A percentile compares a stretch with the other conserved stretches of the same genome.
Evolutionary conservation across 1,284 basidiomycete species (phyloP).

Genomic region (Ustanciosporium gigantosporum): DNA sequence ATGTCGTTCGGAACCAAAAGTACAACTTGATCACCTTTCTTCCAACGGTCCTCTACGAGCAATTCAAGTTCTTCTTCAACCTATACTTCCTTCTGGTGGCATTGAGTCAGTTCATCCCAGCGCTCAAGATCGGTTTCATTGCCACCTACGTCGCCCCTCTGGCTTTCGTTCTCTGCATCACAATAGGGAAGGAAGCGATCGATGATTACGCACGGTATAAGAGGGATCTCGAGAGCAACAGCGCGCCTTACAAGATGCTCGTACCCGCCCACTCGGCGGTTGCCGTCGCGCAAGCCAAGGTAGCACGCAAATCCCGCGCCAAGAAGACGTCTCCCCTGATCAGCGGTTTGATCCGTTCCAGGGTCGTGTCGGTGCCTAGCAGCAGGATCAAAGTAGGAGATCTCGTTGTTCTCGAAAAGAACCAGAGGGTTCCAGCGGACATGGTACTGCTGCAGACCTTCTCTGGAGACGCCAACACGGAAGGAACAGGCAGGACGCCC

Average conservation of each 20-base stretch:
- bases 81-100: slow-evolving; percentile 97
- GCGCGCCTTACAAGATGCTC: slow-evolving; percentile 82
- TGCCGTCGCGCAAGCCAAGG: slow-evolving; percentile 16
- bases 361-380: slow-evolving; percentile 67
- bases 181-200: slow-evolving; percentile 97
- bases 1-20: slow-evolving; percentile 95
- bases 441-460: slow-evolving; percentile 84
- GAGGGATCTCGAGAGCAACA: slow-evolving; percentile 91
- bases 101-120: slow-evolving; percentile 91
- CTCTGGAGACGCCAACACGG: slow-evolving; percentile 41
- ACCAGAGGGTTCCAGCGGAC: slow-evolving; percentile 94
- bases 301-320: slow-evolving; percentile 18
- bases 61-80: slow-evolving; percentile 99
- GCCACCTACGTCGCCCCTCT: slow-evolving; percentile 94
- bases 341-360: slow-evolving; percentile 14
- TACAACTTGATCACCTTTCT: slow-evolving; percentile 94
- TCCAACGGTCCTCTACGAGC: slow-evolving; percentile 95
- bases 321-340: background rate
- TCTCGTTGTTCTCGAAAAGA: slow-evolving; percentile 89
- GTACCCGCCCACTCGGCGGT: slow-evolving; percentile 62
- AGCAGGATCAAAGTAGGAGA: slow-evolving; percentile 89
- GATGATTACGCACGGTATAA: slow-evolving; percentile 94
- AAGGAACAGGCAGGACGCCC: background rate
- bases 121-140: slow-evolving; percentile 97
- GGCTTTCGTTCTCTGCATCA: slow-evolving; percentile 89